Evolutionary conservation across 176 grass and related monocot species (phyloP), one percentile per base, ranked within the genome.

Genomic region (Eremochloa ophiuroides): DNA sequence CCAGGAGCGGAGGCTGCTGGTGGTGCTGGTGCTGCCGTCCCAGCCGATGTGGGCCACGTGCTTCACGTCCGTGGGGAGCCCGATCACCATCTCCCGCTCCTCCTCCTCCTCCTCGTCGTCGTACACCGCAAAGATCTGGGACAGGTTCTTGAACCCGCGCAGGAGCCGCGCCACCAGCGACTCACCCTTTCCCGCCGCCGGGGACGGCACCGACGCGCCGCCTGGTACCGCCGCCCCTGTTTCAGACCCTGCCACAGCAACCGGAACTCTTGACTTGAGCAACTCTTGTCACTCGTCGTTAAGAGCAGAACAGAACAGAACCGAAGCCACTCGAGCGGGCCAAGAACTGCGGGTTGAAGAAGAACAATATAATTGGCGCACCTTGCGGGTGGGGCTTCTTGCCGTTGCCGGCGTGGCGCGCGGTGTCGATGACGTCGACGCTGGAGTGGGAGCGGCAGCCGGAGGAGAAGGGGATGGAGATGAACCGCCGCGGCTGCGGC

Each of bases 21-120:
- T 83, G 66, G 88, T 95, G 82, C 51, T 92, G 71, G 84, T 86
- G 62, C 84, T 86, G 76, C 91, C 88, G 81, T 97, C 94, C 94
- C 88, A 93, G 1, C 94, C 94, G 80, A 97, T 91, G 86, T 97
- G 94, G 2, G 88, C 86, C 39, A 97, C 94, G 73, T 97, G 94
- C 84, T 97, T 92, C 2, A 97, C 94, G 71, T 93, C 94, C 8
- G 94, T 97, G 8, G 94, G 94, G 31, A 93, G 75, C 1, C 94
- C 94, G 62, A 97, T 97, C 83, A 88, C 88, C 94, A 97, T 97
- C 86, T 93, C 93, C 76, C 77, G 47, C 80, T 88, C 83, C 15
- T 91, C 90, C 2, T 92, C 90, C 0, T 89, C 86, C 0, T 91
- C 91, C 1, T 92, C 90, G 0, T 87, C 81, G 25, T 88, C 83